Percentiles rank a stretch among this genome's conserved stretches.
phyloP scores from a whole-genome alignment of 805 yeast genomes.

The Yamadazyma paraphyllophila region DNA sequence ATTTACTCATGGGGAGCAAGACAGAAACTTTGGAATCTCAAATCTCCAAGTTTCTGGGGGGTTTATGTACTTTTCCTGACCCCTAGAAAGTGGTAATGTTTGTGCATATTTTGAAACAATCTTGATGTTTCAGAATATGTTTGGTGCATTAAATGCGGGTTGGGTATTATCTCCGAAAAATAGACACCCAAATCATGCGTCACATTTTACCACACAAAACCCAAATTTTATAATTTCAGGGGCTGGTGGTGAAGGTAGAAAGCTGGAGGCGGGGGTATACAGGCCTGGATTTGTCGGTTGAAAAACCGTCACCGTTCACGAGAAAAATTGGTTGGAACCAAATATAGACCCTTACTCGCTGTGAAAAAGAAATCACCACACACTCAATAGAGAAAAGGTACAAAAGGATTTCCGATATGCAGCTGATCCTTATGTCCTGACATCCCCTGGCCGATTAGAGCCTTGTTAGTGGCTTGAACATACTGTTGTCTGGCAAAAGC shows the following conservation, averaged over 20 bases:
- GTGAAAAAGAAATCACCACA: neutral
- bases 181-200: neutral
- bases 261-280: too few relatives aligned
- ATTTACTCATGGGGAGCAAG: neutral
- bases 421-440: too few relatives aligned
- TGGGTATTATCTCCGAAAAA: neutral
- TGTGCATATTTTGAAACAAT: conserved; percentile 6
- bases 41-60: neutral
- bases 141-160: neutral
- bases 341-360: too few relatives aligned
- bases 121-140: neutral
- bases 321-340: too few relatives aligned
- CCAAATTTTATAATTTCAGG: too few relatives aligned
- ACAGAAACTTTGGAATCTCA: neutral
- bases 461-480: conserved; percentile 8
- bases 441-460: neutral
- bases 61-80: neutral
- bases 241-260: too few relatives aligned
- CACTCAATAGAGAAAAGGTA: too few relatives aligned
- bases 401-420: too few relatives aligned
- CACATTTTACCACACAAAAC: too few relatives aligned
- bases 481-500: conserved; percentile 19
- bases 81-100: neutral
- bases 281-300: too few relatives aligned
- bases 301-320: too few relatives aligned